These are phyloP conservation scores for Lobosporangium transversale DNA, from an alignment of 192 early-diverging fungal species.

Conservation along the genomic window DNA sequence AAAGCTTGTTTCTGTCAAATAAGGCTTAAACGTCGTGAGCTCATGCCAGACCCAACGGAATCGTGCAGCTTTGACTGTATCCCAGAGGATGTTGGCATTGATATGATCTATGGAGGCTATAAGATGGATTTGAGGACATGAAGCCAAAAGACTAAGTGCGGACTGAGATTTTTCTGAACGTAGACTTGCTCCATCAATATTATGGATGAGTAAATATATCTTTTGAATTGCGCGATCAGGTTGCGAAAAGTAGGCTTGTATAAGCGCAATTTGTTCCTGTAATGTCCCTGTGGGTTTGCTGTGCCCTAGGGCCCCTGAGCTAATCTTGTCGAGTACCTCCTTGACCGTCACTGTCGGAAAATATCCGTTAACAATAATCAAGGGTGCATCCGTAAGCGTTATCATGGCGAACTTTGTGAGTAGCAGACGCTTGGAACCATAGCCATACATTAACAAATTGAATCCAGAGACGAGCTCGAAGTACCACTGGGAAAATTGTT, in stretches of 20 bases:
- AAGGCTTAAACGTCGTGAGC: slow-evolving; percentile 84
- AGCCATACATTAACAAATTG: slow-evolving; percentile 92
- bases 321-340: slow-evolving; percentile 73
- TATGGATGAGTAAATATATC: slow-evolving; percentile 86
- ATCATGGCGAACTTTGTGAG: slow-evolving; percentile 77
- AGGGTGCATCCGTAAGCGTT: slow-evolving; percentile 64
- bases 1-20: slow-evolving; percentile 85
- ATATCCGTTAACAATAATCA: slow-evolving; percentile 87
- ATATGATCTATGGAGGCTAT: slow-evolving; percentile 93
- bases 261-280: slow-evolving; percentile 72
- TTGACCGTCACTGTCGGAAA: slow-evolving; percentile 81
- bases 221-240: slow-evolving; percentile 55
- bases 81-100: slow-evolving; percentile 90
- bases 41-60: slow-evolving; percentile 96
- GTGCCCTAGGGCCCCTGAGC: slow-evolving; percentile 46
- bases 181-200: slow-evolving; percentile 85
- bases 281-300: slow-evolving; percentile 59
- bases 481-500: slow-evolving; percentile 86
- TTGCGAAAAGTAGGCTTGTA: slow-evolving; percentile 71
- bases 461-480: slow-evolving; percentile 88
- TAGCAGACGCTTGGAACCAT: slow-evolving; percentile 90
- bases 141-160: slow-evolving; percentile 74
- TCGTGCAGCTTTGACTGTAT: slow-evolving; percentile 69
- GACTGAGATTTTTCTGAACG: slow-evolving; percentile 75
- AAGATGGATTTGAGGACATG: slow-evolving; percentile 73